Base-by-base conservation (phyloP, 2,329 filamentous ascomycete genomes). In the Fusarium sp. region DNA sequence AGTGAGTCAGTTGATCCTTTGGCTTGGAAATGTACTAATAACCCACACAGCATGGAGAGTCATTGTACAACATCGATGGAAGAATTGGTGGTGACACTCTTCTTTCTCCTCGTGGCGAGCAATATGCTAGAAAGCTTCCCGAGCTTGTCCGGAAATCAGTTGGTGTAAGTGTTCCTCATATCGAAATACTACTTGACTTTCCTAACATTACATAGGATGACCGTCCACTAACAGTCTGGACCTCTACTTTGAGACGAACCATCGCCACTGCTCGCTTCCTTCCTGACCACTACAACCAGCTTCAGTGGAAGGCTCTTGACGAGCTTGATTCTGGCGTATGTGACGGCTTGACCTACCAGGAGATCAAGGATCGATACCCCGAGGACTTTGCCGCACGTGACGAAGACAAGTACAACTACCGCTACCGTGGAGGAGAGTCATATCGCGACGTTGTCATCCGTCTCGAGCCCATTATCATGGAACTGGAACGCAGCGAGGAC, bases 371-470 rank as follows among this genome's bases (percentile, higher is more conserved):
- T 75, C 84, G 88, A 57, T 98, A 93, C 78, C 96, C 96, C 0
- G 94, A 98, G 73, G 96, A 99, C 82, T 99, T 99, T 82, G 89
- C 90, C 51, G 94, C 95, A 34, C 93, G 96, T 68, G 96, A 99
- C 80, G 93, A 97, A 72, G 96, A 99, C 85, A 99, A 99, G 82
- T 98, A 98, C 88, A 98, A 99, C 84, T 99, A 99, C 83, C 93
- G 96, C 60, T 99, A 99, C 82, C 91, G 96, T 7, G 96, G 96
- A 68, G 96, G 96, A 56, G 96, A 99, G 82, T 97, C 93, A 66
- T 91, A 99, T 80, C 93, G 95, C 59, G 96, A 99, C 77, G 95
- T 99, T 2, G 96, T 99, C 42, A 98, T 98, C 76, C 93, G 96
- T 1, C 89, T 99, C 1, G 96, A 99, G 78, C 96, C 96, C 67